phyloP scores from a whole-genome alignment of 2,329 filamentous ascomycete genomes.

The Domatiomyces globalis region DNA sequence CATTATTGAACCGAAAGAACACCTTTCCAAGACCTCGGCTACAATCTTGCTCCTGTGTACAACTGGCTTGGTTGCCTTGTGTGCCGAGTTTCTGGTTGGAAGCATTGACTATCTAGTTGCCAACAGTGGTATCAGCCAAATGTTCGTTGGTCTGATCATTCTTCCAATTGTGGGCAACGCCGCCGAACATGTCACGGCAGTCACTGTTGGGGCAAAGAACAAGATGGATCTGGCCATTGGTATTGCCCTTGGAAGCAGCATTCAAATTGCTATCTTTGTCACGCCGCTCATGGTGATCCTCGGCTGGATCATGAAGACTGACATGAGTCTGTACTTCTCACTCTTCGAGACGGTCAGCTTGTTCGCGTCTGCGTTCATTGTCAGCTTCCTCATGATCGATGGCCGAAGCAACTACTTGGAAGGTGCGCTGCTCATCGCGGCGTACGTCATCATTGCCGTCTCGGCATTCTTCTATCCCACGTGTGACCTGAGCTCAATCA shows the following conservation, averaged over 20 bases:
- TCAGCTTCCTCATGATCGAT: conserved; percentile 76
- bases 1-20: conserved; percentile 19
- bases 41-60: conserved; percentile 49
- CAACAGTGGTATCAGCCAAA: conserved; percentile 43
- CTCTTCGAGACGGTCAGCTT: conserved; percentile 79
- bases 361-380: conserved; percentile 71
- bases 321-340: conserved; percentile 75
- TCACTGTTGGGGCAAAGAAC: conserved; percentile 58
- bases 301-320: conserved; percentile 52
- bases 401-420: conserved; percentile 79
- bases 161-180: conserved; percentile 61
- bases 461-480: conserved; percentile 54
- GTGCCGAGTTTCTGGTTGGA: conserved; percentile 56
- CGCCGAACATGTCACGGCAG: conserved; percentile 57
- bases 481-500: conserved; percentile 20
- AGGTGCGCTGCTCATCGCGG: conserved; percentile 49
- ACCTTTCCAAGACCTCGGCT: conserved; percentile 32
- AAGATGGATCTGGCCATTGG: conserved; percentile 65
- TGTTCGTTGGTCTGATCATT: conserved; percentile 58
- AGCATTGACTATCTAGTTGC: conserved; percentile 52
- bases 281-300: conserved; percentile 57
- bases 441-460: conserved; percentile 54
- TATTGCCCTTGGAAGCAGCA: conserved; percentile 55
- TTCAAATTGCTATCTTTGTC: conserved; percentile 58
- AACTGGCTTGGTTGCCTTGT: conserved; percentile 52